Base-by-base conservation (phyloP, 1,139 yeast genomes). In the Zhuliangozyma blackwelliae region DNA sequence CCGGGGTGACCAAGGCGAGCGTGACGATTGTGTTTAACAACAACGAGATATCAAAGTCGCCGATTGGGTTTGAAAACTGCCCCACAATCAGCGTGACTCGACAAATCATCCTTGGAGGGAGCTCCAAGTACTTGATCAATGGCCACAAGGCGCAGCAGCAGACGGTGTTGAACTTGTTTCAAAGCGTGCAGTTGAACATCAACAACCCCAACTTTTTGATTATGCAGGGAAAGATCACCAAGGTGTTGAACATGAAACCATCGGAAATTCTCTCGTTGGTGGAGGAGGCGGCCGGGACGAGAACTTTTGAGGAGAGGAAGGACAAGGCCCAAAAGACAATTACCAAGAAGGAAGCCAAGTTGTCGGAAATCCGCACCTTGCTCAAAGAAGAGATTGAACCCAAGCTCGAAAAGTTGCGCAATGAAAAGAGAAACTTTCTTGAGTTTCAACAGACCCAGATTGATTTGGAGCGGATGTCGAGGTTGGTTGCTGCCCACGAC, bases 201-300 rank as follows among this genome's bases (percentile, higher is more conserved):
- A 92, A 94, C 57, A 92, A 92, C 54, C 98, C 98, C 27, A 94
- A 92, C 59, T 94, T 94, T 60, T 72, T 94, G 51, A 94, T 94
- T 53, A 92, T 94, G 98, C 99, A 94, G 63, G 99, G 99, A 41
- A 85, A 88, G 54, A 94, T 94, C 61, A 94, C 98, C 27, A 92
- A 94, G 57, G 97, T 94, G 41, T 72, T 94, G 53, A 92, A 94
- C 59, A 92, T 92, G 98, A 89, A 87, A 52, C 95, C 98, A 1
- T 65, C 78, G 2, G 98, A 94, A 57, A 86, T 90, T 27, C 64
- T 94, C 48, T 82, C 96, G 3, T 71, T 92, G 48, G 89, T 94
- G 42, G 98, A 92, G 62, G 99, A 94, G 63, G 98, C 98, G 0
- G 96, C 98, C 1, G 98, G 99, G 7, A 94, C 98, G 0, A 77